Evolutionary conservation across 306 rosid species (phyloP).

Genomic region (Acacia acuminata): DNA sequence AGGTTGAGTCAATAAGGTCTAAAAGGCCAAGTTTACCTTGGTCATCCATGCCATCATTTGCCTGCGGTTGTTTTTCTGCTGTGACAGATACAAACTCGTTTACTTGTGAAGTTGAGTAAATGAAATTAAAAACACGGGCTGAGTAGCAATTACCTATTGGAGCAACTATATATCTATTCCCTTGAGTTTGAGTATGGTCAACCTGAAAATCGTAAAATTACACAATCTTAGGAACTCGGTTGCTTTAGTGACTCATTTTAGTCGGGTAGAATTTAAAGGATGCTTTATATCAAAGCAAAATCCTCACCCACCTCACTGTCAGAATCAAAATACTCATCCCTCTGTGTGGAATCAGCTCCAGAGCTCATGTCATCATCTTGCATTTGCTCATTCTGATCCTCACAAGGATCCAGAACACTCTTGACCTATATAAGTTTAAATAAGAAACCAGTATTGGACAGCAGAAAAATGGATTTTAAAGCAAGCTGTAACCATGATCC

Average conservation of each 20-base stretch:
- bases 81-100: constrained; percentile 8
- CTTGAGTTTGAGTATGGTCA: constrained; percentile 64
- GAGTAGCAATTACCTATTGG: constrained; percentile 61
- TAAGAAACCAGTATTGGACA: constrained; percentile 13
- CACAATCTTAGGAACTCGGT: constrained; percentile 22
- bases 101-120: constrained; percentile 18
- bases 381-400: constrained; percentile 51
- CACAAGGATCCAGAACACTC: constrained; percentile 61
- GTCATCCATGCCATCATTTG: constrained; percentile 52
- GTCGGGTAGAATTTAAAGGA: constrained; percentile 5
- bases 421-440: constrained; percentile 42
- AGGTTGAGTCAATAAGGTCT: constrained; percentile 3
- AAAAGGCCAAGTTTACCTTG: constrained; percentile 57
- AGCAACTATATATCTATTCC: constrained; percentile 64
- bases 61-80: constrained; percentile 66
- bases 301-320: constrained; percentile 51
- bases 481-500: constrained; percentile 19
- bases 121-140: constrained; percentile 3
- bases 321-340: constrained; percentile 44
- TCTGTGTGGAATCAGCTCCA: constrained; percentile 45
- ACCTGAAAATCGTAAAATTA: constrained; percentile 49
- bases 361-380: constrained; percentile 42
- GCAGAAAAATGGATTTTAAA: constrained; percentile 14
- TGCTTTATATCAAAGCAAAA: constrained; percentile 21
- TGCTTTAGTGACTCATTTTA: constrained; percentile 8